Percentiles rank a stretch among this genome's conserved stretches.
Evolutionary conservation across 768 basidiomycete species (phyloP).

Genomic region (Mycena polygramma): DNA sequence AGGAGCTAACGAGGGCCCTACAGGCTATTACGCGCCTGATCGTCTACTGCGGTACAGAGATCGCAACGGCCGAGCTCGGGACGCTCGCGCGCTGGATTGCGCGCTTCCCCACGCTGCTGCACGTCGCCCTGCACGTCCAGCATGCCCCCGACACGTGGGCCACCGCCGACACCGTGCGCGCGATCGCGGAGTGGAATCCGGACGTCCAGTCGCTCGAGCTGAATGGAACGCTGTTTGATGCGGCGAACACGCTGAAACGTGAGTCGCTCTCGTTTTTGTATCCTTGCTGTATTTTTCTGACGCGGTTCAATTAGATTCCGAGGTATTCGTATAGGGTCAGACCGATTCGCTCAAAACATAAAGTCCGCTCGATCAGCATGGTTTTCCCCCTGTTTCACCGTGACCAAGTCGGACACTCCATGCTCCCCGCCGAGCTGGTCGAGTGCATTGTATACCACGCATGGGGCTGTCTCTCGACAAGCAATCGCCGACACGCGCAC

Average conservation of each 20-base stretch:
- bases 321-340: too few relatives aligned
- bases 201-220: conserved; percentile 31
- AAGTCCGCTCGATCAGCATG: too few relatives aligned
- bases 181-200: conserved; percentile 24
- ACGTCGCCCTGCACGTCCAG: conserved; percentile 30
- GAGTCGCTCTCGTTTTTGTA: conserved; percentile 13
- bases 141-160: conserved; percentile 20
- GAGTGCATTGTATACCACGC: too few relatives aligned
- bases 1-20: conserved; percentile 9
- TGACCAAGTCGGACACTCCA: too few relatives aligned
- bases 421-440: too few relatives aligned
- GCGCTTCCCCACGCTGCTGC: conserved; percentile 27
- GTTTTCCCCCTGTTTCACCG: too few relatives aligned
- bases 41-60: conserved; percentile 20
- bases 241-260: conserved; percentile 9
- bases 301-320: not conserved
- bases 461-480: too few relatives aligned
- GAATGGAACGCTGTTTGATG: conserved; percentile 30
- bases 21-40: conserved; percentile 33
- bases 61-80: conserved; percentile 21
- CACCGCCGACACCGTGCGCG: conserved; percentile 17
- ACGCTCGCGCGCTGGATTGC: conserved; percentile 36
- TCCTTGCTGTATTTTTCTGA: not conserved
- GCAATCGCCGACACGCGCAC: too few relatives aligned
- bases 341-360: too few relatives aligned